Base-by-base conservation (phyloP, 192 early-diverging fungal species). In the Martensiomyces pterosporus region DNA sequence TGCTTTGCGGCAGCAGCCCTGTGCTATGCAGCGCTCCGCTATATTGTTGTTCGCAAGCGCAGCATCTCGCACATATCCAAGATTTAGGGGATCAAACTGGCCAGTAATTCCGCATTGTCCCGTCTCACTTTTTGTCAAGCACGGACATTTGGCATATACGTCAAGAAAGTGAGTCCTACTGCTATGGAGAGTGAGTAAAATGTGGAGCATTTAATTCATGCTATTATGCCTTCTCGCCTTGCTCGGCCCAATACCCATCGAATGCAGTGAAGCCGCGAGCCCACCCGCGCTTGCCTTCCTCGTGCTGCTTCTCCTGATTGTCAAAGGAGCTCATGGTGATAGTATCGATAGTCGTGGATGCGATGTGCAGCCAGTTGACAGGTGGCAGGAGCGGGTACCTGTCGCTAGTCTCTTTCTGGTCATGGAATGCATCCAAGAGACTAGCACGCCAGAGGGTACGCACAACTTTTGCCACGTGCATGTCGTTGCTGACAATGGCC, bases 391-490 rank as follows among this genome's bases (percentile, higher is more conserved):
- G 55, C 42, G 49, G 47, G 27, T 57, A 58, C 9, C 33, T 24
- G 5, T 27, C 12, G 6, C 17, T 15, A 10, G 19, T 1, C 26
- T 23, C 34, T 8, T 24, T 24, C 33, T 49, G 39, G 18, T 4
- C 24, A 10, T 21, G 32, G 47, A 61, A 47, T 16, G 57, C 37
- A 10, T 23, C 23, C n/a, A 77, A 44, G 7, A 78, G 26, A 27
- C 73, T 72, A 15, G 64, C 79, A 7, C 77, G 70, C 51, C 78
- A 79, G 32, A 75, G 71, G 0, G 67, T 37, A 25, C 82, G 79
- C 2, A 79, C 62, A 2, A 64, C 72, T 24, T 84, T 84, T 40
- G 65, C 48, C 3, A 78, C 65, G 55, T 84, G 82, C 24, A 75
- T 61, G 22, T 84, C 80, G 26, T 80, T 36, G 49, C 42, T 60